Conservation (phyloP, 495 filamentous ascomycete genomes). For the Penicillium bovifimosum region DNA sequence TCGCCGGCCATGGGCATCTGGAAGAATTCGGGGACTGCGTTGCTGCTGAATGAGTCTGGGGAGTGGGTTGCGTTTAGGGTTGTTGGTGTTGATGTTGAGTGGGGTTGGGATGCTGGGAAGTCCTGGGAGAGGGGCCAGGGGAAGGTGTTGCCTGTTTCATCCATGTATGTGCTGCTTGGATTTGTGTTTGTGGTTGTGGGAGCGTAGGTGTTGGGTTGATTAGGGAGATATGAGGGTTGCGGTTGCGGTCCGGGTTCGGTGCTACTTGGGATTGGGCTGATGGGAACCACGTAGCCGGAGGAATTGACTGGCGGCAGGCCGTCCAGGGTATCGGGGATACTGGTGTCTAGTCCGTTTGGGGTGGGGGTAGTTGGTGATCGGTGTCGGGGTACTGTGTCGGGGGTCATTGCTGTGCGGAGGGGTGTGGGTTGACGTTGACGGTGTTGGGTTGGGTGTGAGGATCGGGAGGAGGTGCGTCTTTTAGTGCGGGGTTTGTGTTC, state of each 20-base stretch:
- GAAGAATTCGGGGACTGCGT: conserved; percentile 32
- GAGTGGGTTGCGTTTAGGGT: conserved; percentile 2
- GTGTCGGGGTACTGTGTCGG: background rate
- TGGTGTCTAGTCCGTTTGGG: conserved; percentile 4
- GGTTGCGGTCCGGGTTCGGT: background rate
- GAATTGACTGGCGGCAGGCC: conserved; percentile 38
- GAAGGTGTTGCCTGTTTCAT: background rate
- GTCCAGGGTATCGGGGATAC: conserved; percentile 32
- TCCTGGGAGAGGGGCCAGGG: conserved; percentile 13
- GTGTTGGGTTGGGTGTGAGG: background rate
- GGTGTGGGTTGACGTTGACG: conserved; percentile 9
- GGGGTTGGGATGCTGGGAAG: conserved; percentile 2
- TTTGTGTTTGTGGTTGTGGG: background rate
- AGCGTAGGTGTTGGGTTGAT: conserved; percentile 6
- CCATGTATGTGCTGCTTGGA: background rate
- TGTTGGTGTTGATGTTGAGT: background rate
- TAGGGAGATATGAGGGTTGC: background rate
- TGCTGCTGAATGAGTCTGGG: conserved; percentile 20
- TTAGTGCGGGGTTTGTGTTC: conserved; percentile 10
- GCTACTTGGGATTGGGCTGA: conserved; percentile 17
- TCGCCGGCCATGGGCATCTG: conserved; percentile 35
- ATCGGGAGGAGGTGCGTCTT: conserved; percentile 6
- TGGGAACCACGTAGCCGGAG: conserved; percentile 35
- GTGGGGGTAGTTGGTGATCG: conserved; percentile 2
- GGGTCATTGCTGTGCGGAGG: conserved; percentile 9